Evolutionary conservation across 83 land plant genomes (phyloP), one percentile per base, ranked within the genome.

Genomic region (Diphasiastrum complanatum): DNA sequence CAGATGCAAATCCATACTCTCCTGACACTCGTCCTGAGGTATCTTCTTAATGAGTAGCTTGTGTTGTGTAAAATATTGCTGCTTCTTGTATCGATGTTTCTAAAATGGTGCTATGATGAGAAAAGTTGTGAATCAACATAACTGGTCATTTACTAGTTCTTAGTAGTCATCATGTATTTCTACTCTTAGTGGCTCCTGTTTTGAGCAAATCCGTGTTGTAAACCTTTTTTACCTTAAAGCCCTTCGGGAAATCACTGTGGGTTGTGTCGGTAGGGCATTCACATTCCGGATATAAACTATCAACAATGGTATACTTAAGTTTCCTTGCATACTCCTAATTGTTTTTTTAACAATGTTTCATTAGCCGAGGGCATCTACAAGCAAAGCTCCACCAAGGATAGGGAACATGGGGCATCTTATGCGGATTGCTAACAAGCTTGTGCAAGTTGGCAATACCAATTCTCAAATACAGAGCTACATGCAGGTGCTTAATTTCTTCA

Each of bases 391-490:
- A 45, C 75, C 83, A 19, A 75, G 78, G 36, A 63, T 68, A 34
- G 91, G 96, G 19, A 79, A 83, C 63, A 56, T 83, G 72, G 96
- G 96, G 38, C 96, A 89, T 40, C 56, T 85, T 6, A 85, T 91
- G n/a, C 71, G 85, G n/a, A 77, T 89, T 51, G 77, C 87, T 24
- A 89, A 89, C 63, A 81, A 70, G 65, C 47, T 85, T 63, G 63
- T 77, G 36, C 90, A 95, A 34, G 62, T 82, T 50, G 83, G 70
- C 26, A 73, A 58, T 47, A 60, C 49, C 29, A 70, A 81, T 33
- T 36, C 72, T 29, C 75, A 51, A 26, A 81, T 89, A 60, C 79
- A 77, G 18, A 48, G 67, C 18, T 69, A 66, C 68, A 65, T 89
- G 36, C 81, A 83, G 89, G 96, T 89, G 29, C 4, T 18, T n/a